These are phyloP conservation scores for Hygrophorus pudorinus DNA, from an alignment of 768 basidiomycete species.

Conservation along the genomic window DNA sequence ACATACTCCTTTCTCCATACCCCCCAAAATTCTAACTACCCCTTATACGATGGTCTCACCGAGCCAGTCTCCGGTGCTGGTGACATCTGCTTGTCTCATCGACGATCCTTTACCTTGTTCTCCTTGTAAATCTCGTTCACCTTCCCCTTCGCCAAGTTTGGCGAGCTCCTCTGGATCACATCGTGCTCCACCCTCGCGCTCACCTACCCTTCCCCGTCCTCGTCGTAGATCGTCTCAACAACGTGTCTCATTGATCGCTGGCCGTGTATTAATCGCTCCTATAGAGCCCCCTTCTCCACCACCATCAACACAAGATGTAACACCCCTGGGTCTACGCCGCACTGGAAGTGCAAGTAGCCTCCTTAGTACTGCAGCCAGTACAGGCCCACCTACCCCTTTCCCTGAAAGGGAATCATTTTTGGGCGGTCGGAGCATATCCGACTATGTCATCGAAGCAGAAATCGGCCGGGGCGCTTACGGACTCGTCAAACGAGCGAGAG, in stretches of 20 bases:
- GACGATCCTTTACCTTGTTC: constrained; percentile 21
- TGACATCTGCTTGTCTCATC: constrained; percentile 18
- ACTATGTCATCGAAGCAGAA: constrained; percentile 79
- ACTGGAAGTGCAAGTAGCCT: constrained; percentile 54
- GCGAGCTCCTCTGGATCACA: constrained; percentile 17
- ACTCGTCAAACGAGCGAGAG: constrained; percentile 82
- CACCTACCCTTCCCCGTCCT: constrained; percentile 52
- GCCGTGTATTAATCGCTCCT: constrained; percentile 68
- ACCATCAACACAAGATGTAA: constrained; percentile 21
- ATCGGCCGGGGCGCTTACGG: constrained; percentile 95
- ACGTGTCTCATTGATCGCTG: constrained; percentile 75
- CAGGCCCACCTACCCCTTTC: constrained; percentile 53
- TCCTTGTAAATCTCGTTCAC: constrained; percentile 24
- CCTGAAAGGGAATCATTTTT: constrained; percentile 33
- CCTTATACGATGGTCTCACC: constrained; percentile 11
- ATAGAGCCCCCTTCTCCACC: constrained; percentile 65
- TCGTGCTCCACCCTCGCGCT: constrained; percentile 27
- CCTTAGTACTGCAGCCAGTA: constrained; percentile 49
- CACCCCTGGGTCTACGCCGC: constrained; percentile 56
- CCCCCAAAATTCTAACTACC: neutral
- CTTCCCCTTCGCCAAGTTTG: constrained; percentile 20
- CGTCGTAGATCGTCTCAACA: constrained; percentile 77
- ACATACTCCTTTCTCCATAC: constrained; percentile 1
- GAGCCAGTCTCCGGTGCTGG: constrained; percentile 19
- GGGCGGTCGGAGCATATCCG: constrained; percentile 69